Evolutionary conservation across 306 rosid genomes (phyloP).

Genomic region (Acacia acuminata): DNA sequence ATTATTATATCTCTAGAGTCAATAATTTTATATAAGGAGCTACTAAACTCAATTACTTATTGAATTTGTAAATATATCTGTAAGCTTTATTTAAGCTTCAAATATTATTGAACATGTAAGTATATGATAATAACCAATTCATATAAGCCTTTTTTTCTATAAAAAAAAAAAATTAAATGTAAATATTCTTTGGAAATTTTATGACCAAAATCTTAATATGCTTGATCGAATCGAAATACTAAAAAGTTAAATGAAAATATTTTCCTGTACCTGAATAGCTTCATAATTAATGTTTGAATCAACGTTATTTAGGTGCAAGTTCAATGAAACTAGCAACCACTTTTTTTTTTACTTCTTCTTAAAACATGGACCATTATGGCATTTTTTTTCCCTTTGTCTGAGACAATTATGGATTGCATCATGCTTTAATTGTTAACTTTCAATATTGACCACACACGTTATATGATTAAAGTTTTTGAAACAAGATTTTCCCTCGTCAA

Average conservation of each 20-base stretch:
- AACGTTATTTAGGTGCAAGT: not conserved
- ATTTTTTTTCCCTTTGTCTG: not conserved
- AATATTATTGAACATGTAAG: not conserved
- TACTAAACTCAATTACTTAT: no score
- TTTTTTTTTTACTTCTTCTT: not conserved
- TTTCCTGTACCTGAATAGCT: not conserved
- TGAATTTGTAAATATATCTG: not conserved
- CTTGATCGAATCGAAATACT: not conserved
- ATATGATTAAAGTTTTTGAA: not conserved
- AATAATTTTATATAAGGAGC: no score
- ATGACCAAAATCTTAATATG: not conserved
- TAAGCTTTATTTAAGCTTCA: not conserved
- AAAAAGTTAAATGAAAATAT: not conserved
- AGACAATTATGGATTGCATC: not conserved
- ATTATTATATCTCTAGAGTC: no score
- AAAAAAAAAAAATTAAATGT: not conserved
- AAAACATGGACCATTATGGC: not conserved
- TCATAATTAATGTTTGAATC: not conserved
- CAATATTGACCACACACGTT: not conserved
- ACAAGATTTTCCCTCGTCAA: not conserved
- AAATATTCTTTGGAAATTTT: not conserved
- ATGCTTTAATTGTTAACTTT: not conserved
- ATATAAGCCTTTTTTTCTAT: not conserved
- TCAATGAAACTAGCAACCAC: not conserved
- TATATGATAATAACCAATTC: not conserved